A percentile compares a stretch with the other conserved stretches of the same genome.
These are phyloP conservation scores for Sugiyamaella castrensis DNA, from an alignment of 1,139 yeast species.

Conservation along the genomic window DNA sequence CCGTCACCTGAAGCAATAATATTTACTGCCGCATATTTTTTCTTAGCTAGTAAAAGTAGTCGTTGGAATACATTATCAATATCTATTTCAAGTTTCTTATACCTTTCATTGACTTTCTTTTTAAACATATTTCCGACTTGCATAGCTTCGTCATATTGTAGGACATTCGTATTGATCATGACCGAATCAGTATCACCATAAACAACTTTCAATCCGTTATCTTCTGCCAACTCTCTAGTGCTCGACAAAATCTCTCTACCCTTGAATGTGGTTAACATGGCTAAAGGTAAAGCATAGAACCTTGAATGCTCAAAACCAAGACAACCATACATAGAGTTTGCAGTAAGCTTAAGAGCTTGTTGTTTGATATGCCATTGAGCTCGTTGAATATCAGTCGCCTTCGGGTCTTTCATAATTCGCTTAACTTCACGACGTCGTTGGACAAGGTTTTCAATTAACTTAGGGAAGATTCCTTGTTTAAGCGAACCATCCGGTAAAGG, in stretches of 20 bases:
- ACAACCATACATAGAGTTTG: slow-evolving; percentile 99
- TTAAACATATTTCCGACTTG: slow-evolving; percentile 85
- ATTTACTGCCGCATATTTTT: slow-evolving; percentile 94
- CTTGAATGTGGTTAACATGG: slow-evolving; percentile 90
- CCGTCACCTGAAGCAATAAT: slow-evolving; percentile 47
- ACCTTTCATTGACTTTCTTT: slow-evolving; percentile 79
- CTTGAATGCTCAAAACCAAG: slow-evolving; percentile 89
- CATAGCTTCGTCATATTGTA: slow-evolving; percentile 66
- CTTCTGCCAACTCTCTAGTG: slow-evolving; percentile 89
- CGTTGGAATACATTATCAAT: slow-evolving; percentile 90
- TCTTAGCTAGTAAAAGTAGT: slow-evolving; percentile 86
- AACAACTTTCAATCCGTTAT: slow-evolving; percentile 75
- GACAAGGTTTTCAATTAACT: slow-evolving; percentile 77
- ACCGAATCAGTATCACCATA: slow-evolving; percentile 99
- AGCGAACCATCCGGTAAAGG: slow-evolving; percentile 59
- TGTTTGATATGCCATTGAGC: slow-evolving; percentile 83
- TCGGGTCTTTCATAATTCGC: slow-evolving; percentile 73
- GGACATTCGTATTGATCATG: slow-evolving; percentile 91
- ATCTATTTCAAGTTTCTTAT: slow-evolving; percentile 84
- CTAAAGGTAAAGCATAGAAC: slow-evolving; percentile 93
- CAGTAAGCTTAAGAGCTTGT: slow-evolving; percentile 93
- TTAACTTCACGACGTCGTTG: slow-evolving; percentile 92
- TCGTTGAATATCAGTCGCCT: slow-evolving; percentile 59
- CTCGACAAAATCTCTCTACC: slow-evolving; percentile 95
- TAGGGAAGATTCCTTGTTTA: slow-evolving; percentile 80